Evolutionary conservation across 2,329 filamentous ascomycete species (phyloP).

Genomic region (Penicillium sp.): DNA sequence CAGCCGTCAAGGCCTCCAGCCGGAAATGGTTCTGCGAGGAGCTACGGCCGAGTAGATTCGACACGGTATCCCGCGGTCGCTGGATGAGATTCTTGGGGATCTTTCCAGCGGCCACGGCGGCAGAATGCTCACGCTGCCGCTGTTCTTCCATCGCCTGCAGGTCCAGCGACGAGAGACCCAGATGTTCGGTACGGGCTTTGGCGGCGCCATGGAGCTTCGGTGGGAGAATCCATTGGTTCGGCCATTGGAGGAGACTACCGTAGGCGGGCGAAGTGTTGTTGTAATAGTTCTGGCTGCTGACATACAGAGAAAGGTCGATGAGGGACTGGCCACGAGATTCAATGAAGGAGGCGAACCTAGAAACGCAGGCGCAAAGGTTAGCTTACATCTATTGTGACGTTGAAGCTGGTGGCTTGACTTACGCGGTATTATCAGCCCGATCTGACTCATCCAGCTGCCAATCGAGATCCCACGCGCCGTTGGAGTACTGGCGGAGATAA

Average conservation of each 20-base stretch:
- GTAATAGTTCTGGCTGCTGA: conserved; percentile 83
- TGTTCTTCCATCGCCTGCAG: conserved; percentile 48
- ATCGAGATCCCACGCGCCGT: conserved; percentile 48
- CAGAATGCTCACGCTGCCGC: conserved; percentile 35
- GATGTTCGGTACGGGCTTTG: conserved; percentile 62
- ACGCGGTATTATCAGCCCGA: conserved; percentile 49
- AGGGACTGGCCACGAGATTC: conserved; percentile 69
- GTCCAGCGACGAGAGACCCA: conserved; percentile 65
- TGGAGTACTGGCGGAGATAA: conserved; percentile 46
- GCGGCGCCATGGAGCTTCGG: conserved; percentile 66
- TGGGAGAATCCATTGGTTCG: conserved; percentile 81
- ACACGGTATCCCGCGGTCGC: conserved; percentile 55
- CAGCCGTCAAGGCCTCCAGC: conserved; percentile 65
- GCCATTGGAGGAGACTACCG: conserved; percentile 73
- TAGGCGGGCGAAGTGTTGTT: conserved; percentile 72
- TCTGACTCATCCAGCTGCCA: conserved; percentile 38
- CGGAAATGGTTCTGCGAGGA: conserved; percentile 69
- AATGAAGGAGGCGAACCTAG: conserved; percentile 60
- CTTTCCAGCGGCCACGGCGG: conserved; percentile 37
- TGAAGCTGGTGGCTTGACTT: conserved; percentile 17
- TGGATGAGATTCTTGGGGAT: conserved; percentile 49
- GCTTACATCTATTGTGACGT: neutral
- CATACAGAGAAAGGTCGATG: conserved; percentile 81
- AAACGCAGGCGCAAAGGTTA: conserved; percentile 1
- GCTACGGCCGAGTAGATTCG: conserved; percentile 58